Evolutionary conservation across 306 rosid genomes (phyloP).

Genomic region (Lagenaria siceraria): DNA sequence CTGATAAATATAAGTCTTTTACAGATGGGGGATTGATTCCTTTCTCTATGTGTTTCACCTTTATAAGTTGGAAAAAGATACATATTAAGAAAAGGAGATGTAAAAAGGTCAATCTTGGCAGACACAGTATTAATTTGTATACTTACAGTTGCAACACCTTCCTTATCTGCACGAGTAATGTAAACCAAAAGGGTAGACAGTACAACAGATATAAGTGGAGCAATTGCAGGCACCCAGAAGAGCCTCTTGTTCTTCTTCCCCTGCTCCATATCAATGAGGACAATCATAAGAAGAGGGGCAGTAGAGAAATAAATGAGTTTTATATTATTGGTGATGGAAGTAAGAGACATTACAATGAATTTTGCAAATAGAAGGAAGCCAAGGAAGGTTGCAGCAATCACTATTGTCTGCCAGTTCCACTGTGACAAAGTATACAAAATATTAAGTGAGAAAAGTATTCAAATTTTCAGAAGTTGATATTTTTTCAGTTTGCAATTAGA

Average conservation of each 20-base stretch:
- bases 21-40: conserved; percentile 90
- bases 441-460: not conserved
- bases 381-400: conserved; percentile 58
- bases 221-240: conserved; percentile 96
- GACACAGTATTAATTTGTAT: not conserved
- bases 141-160: conserved; percentile 83
- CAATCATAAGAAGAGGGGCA: not conserved
- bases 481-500: not conserved
- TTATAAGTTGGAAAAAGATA: conserved; percentile 8
- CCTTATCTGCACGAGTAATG: conserved; percentile 75
- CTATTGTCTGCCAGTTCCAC: conserved; percentile 97
- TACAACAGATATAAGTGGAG: conserved; percentile 72
- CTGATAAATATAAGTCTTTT: conserved; percentile 46
- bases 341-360: conserved; percentile 42
- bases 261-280: conserved; percentile 29
- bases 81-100: not conserved
- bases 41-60: conserved; percentile 69
- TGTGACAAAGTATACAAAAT: conserved; percentile 22
- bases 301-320: not conserved
- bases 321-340: not conserved
- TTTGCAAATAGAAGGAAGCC: conserved; percentile 56
- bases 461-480: not conserved
- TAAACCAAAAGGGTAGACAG: conserved; percentile 73
- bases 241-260: conserved; percentile 66
- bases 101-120: not conserved